phyloP scores from a whole-genome alignment of 352 stramenopile genomes.

The Phytophthora citricola region DNA sequence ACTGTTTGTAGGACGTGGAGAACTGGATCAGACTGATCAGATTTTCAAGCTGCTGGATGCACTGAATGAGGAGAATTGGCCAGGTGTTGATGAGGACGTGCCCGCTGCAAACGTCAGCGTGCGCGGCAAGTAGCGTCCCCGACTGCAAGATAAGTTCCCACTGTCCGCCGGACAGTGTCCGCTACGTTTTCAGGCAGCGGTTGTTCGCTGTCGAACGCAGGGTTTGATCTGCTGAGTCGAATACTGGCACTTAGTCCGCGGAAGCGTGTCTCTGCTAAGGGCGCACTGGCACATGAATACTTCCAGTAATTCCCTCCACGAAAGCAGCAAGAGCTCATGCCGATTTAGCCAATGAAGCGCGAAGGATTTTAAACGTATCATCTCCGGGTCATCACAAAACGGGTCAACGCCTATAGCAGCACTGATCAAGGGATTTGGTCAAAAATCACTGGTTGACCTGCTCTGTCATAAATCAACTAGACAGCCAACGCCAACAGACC shows the following conservation, averaged over 20 bases:
- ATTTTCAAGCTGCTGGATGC: conserved; percentile 96
- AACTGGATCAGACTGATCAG: conserved; percentile 97
- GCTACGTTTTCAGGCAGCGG: conserved; percentile 49
- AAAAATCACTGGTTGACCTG: too few relatives aligned
- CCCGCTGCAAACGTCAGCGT: conserved; percentile 62
- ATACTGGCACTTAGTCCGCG: conserved; percentile 78
- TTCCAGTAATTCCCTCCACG: conserved; percentile 74
- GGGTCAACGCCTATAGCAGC: too few relatives aligned
- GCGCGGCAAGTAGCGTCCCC: conserved; percentile 66
- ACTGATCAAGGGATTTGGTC: too few relatives aligned
- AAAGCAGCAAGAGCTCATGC: conserved; percentile 80
- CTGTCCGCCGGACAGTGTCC: conserved; percentile 21
- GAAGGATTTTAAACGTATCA: too few relatives aligned
- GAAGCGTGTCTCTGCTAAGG: conserved; percentile 77
- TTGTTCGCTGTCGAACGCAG: too few relatives aligned
- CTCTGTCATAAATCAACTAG: too few relatives aligned
- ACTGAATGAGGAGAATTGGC: conserved; percentile 92
- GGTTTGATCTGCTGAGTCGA: conserved; percentile 56
- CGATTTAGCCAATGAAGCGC: conserved; percentile 20
- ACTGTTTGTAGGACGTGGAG: conserved; percentile 92
- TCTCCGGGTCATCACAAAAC: too few relatives aligned
- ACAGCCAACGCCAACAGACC: too few relatives aligned
- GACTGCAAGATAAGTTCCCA: conserved; percentile 83
- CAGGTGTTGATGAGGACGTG: conserved; percentile 63
- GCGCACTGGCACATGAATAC: conserved; percentile 81